Evolutionary conservation across 2,329 filamentous ascomycete genomes (phyloP).

Genomic region (Fusarium annulatum): DNA sequence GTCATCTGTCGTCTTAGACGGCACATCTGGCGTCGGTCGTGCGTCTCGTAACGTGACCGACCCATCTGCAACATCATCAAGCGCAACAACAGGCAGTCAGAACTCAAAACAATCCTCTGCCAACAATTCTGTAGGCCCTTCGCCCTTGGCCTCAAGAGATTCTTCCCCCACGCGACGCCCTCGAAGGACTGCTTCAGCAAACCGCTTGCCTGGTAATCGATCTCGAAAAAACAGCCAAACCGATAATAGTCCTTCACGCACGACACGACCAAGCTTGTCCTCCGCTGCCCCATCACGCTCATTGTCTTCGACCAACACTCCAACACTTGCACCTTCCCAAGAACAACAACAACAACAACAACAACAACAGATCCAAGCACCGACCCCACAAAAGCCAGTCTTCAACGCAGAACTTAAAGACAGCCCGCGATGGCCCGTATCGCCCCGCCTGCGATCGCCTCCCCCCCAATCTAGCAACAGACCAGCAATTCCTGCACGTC

Average conservation of each 20-base stretch:
- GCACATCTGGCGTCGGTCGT: slow-evolving; percentile 36
- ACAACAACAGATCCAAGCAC: slow-evolving; percentile 66
- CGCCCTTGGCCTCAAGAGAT: slow-evolving; percentile 57
- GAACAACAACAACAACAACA: slow-evolving; percentile 71
- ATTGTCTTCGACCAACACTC: slow-evolving; percentile 75
- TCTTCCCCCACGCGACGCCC: slow-evolving; percentile 59
- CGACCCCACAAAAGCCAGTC: slow-evolving; percentile 72
- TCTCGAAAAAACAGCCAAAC: slow-evolving; percentile 74
- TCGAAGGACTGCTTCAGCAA: slow-evolving; percentile 51
- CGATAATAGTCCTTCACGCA: slow-evolving; percentile 72
- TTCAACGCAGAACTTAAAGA: slow-evolving; percentile 63
- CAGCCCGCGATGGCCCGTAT: slow-evolving; percentile 79
- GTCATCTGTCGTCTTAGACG: slow-evolving; percentile 46
- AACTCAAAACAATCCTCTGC: slow-evolving; percentile 52
- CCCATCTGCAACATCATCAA: slow-evolving; percentile 38
- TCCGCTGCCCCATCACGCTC: slow-evolving; percentile 73
- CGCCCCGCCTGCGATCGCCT: slow-evolving; percentile 81
- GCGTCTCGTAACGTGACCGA: slow-evolving; percentile 36
- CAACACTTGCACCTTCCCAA: slow-evolving; percentile 70
- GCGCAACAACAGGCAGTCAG: slow-evolving; percentile 44
- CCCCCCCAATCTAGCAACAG: slow-evolving; percentile 66
- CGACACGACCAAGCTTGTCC: slow-evolving; percentile 62
- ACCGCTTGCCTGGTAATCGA: slow-evolving; percentile 55
- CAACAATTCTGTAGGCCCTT: slow-evolving; percentile 51
- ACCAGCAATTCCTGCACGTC: slow-evolving; percentile 58